Evolutionary conservation across 345 rosid genomes (phyloP), one percentile per base, ranked within the genome.

Genomic region (Moricandia moricandioides): DNA sequence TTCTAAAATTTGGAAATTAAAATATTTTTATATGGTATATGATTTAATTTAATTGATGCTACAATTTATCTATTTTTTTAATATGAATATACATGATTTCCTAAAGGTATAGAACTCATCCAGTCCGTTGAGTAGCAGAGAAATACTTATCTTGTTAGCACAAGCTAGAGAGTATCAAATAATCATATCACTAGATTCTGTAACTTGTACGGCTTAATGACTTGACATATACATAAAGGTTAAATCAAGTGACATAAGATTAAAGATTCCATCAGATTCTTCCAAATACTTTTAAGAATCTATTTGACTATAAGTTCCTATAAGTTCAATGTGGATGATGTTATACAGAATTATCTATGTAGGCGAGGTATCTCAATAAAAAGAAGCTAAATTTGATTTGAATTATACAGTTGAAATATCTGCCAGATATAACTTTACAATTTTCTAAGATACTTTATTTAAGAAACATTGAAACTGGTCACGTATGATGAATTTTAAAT

Each of bases 191-290:
- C 65, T 5, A 64, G 49, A 40, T 65, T 65, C 49, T 66, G 4
- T 62, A 54, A 62, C 75, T 76, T 76, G 70, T 73, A 76, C 80
- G 75, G 35, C 75, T 55, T 40, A 43, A 54, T 62, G 18, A 55
- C 70, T 12, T 69, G 70, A 62, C 80, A 76, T 60, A 11, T n/a
- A 14, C 37, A 69, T 51, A 33, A 45, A 60, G 21, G 55, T 68
- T 68, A 67, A 37, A 54, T 29, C 17, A 69, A 62, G 63, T 69
- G 79, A 69, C 70, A 69, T n/a, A n/a, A n/a, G n/a, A n/a, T n/a
- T 16, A n/a, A 62, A 29, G 68, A 60, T 68, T 68, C 63, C 47
- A 26, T 27, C n/a, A 60, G 70, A 76, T 62, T 76, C 74, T 69
- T 76, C n/a, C n/a, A 54, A 40, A 62, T 54, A 76, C 11, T 39